Conservation (phyloP, 169 alveolate species). For the Neospora caninum region DNA sequence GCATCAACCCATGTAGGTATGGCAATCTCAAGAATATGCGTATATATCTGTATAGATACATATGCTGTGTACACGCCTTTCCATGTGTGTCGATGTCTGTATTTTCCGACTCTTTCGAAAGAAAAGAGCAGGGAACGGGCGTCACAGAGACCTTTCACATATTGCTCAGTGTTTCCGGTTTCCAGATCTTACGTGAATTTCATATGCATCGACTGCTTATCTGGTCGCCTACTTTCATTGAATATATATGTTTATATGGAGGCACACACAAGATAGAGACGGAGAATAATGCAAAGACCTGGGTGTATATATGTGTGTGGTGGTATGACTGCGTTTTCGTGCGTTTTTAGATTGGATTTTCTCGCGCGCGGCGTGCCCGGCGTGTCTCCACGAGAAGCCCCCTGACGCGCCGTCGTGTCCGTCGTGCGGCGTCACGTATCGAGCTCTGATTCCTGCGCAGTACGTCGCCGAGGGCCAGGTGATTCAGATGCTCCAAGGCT, state of each 20-base stretch:
- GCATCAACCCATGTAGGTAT: no score
- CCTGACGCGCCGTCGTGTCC: slow-evolving; percentile 35
- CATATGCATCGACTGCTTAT: no score
- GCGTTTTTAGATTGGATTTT: slow-evolving; percentile 52
- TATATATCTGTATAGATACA: background rate
- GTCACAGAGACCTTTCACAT: no score
- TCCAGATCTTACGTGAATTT: no score
- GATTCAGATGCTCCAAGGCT: slow-evolving; percentile 61
- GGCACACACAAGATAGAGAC: no score
- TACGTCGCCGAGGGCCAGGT: slow-evolving; percentile 28
- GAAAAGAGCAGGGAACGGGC: no score
- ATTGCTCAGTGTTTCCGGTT: no score
- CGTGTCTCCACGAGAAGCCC: slow-evolving; percentile 59
- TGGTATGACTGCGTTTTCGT: background rate
- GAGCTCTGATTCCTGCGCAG: slow-evolving; percentile 50
- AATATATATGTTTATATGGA: no score
- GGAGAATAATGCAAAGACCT: background rate
- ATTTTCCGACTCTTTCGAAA: no score
- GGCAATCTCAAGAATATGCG: no score
- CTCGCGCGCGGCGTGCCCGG: slow-evolving; percentile 62
- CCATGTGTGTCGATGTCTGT: background rate
- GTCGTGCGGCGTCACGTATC: slow-evolving; percentile 40
- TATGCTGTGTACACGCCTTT: background rate
- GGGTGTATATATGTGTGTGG: background rate
- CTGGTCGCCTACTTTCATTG: no score